These are phyloP conservation scores for Climacium dendroides DNA, from an alignment of 225 moss, liverwort and hornwort genomes.

Conservation along the genomic window DNA sequence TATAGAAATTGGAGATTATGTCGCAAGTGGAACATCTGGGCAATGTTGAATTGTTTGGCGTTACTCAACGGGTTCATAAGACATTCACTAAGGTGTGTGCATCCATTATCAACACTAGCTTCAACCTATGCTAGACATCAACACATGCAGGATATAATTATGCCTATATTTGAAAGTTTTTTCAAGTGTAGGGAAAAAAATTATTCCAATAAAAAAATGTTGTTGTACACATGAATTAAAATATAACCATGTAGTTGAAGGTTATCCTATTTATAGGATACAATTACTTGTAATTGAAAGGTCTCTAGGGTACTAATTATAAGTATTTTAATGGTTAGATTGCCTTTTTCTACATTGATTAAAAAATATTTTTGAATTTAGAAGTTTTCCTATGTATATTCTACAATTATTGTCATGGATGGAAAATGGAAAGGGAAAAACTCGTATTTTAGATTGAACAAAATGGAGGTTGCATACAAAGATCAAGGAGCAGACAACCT, in stretches of 20 bases:
- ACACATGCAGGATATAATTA: background rate
- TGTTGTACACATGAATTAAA: background rate
- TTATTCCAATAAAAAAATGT: background rate
- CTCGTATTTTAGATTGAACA: too few relatives aligned
- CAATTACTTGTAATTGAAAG: background rate
- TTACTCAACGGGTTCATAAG: background rate
- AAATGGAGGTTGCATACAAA: too few relatives aligned
- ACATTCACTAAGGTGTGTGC: too few relatives aligned
- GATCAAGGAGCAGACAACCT: too few relatives aligned
- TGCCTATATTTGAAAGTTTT: background rate
- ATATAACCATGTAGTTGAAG: background rate
- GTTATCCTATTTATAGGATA: background rate
- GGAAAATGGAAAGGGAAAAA: too few relatives aligned
- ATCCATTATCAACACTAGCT: background rate
- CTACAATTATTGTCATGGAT: background rate
- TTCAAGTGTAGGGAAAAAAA: background rate
- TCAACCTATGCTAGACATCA: rapidly evolving
- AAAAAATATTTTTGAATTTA: background rate
- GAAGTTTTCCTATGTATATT: background rate
- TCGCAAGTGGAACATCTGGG: background rate
- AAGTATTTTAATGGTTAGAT: background rate
- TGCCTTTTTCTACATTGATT: background rate
- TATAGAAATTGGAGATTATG: background rate
- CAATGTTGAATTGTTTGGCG: background rate
- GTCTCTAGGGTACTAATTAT: background rate